Evolutionary conservation across 2,329 filamentous ascomycete genomes (phyloP).

Genomic region (Penicillium verrucosum): DNA sequence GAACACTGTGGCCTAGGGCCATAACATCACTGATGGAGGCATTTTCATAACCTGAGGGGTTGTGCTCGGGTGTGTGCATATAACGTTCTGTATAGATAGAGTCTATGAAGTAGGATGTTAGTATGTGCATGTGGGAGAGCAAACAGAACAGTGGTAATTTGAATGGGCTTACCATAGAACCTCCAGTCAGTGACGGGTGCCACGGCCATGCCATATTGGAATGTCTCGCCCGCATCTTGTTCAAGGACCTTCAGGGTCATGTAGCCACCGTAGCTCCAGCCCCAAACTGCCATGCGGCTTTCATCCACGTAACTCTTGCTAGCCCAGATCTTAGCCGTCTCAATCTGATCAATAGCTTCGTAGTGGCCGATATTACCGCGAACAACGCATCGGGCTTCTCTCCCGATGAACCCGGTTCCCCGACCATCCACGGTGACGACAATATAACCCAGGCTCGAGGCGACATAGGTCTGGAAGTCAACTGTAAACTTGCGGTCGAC

Average conservation of each 20-base stretch:
- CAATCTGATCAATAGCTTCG: conserved; percentile 89
- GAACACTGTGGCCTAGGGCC: conserved; percentile 70
- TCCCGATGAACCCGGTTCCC: conserved; percentile 86
- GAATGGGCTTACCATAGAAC: conserved; percentile 62
- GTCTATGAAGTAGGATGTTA: conserved; percentile 20
- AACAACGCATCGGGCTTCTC: conserved; percentile 75
- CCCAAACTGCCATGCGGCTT: conserved; percentile 86
- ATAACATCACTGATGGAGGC: conserved; percentile 71
- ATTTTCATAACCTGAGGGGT: conserved; percentile 70
- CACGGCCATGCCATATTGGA: conserved; percentile 96
- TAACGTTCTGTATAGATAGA: conserved; percentile 60
- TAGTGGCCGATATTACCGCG: conserved; percentile 79
- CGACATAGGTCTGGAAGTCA: conserved; percentile 87
- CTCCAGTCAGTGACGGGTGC: conserved; percentile 98
- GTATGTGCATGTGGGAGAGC: not conserved
- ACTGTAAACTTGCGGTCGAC: conserved; percentile 77
- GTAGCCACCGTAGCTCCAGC: conserved; percentile 97
- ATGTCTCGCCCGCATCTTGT: conserved; percentile 81
- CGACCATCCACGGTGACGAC: conserved; percentile 93
- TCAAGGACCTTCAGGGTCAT: conserved; percentile 93
- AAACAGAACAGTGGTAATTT: too few relatives aligned
- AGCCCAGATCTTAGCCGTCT: conserved; percentile 79
- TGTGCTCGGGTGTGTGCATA: conserved; percentile 90
- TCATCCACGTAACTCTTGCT: conserved; percentile 78
- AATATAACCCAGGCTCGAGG: conserved; percentile 81